Evolutionary conservation across 108 stramenopile genomes (phyloP).

Genomic region (Pseudonitzschia multiseries): DNA sequence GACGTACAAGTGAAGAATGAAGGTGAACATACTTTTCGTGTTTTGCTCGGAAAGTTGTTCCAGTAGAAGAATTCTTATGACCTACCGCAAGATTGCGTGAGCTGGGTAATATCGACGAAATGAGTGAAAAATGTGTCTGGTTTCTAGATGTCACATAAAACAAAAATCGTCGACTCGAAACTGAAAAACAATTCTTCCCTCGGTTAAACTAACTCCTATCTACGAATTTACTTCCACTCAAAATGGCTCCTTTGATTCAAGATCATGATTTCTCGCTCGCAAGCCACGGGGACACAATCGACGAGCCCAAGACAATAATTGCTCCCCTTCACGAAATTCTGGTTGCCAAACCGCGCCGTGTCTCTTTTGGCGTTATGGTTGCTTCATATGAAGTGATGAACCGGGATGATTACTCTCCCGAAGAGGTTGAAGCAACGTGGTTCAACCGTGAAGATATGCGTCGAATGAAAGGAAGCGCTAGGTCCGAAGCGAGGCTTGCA

Average conservation of each 20-base stretch:
- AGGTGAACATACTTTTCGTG: no score
- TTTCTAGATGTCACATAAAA: not conserved
- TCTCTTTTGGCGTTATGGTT: constrained; percentile 18
- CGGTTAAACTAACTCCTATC: not conserved
- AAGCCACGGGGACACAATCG: not conserved
- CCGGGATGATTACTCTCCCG: constrained; percentile 13
- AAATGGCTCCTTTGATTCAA: constrained; percentile 2
- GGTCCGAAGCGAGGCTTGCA: constrained; percentile 21
- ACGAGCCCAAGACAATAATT: not conserved
- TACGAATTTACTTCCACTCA: not conserved
- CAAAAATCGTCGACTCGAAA: not conserved
- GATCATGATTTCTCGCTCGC: not conserved
- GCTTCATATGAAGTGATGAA: constrained; percentile 6
- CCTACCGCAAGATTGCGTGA: no score
- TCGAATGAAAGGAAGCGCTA: constrained; percentile 10
- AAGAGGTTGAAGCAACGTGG: constrained; percentile 24
- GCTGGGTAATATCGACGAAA: no score
- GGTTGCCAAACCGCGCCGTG: constrained; percentile 37
- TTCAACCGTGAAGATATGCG: constrained; percentile 24
- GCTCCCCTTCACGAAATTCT: constrained; percentile 45
- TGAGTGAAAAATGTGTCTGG: no score
- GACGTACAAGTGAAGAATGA: no score
- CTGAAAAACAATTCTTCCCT: not conserved
- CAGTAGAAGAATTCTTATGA: no score
- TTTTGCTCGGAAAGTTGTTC: no score